A percentile compares a stretch with the other conserved stretches of the same genome.
phyloP scores from a whole-genome alignment of 805 yeast genomes.

The Cyberlindnera bimundalis region DNA sequence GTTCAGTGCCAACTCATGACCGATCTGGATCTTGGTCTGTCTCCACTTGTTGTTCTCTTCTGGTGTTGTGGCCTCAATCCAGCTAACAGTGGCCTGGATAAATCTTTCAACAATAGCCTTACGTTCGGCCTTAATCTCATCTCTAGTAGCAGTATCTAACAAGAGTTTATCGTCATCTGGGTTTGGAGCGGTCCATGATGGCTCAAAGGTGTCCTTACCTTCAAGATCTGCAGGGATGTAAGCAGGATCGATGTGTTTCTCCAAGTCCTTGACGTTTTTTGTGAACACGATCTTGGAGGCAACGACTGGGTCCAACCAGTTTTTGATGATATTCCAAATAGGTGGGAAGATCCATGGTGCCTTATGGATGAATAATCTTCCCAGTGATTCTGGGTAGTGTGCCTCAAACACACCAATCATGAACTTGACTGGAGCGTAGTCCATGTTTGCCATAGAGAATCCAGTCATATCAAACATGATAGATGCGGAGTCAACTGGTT shows the following conservation, averaged over 20 bases:
- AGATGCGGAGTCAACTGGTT: constrained; percentile 76
- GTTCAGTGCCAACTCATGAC: constrained; percentile 53
- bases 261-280: constrained; percentile 62
- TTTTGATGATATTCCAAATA: constrained; percentile 88
- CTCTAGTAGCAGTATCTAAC: constrained; percentile 43
- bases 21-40: constrained; percentile 51
- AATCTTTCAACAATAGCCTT: constrained; percentile 49
- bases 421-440: constrained; percentile 86
- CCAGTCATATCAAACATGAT: constrained; percentile 84
- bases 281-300: constrained; percentile 89
- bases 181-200: constrained; percentile 59
- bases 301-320: constrained; percentile 96
- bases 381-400: constrained; percentile 93
- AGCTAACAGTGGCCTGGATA: constrained; percentile 62
- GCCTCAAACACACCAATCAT: constrained; percentile 89
- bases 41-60: constrained; percentile 46
- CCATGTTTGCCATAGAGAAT: constrained; percentile 89
- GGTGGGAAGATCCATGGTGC: constrained; percentile 98
- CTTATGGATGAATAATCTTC: constrained; percentile 78
- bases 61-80: constrained; percentile 67
- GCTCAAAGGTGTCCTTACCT: constrained; percentile 60
- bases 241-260: constrained; percentile 52
- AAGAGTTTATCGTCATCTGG: constrained; percentile 51
- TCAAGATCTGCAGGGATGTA: constrained; percentile 72
- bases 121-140: constrained; percentile 48